Evolutionary conservation across 1,284 basidiomycete species (phyloP).

Genomic region (Apiotrichum sp.): DNA sequence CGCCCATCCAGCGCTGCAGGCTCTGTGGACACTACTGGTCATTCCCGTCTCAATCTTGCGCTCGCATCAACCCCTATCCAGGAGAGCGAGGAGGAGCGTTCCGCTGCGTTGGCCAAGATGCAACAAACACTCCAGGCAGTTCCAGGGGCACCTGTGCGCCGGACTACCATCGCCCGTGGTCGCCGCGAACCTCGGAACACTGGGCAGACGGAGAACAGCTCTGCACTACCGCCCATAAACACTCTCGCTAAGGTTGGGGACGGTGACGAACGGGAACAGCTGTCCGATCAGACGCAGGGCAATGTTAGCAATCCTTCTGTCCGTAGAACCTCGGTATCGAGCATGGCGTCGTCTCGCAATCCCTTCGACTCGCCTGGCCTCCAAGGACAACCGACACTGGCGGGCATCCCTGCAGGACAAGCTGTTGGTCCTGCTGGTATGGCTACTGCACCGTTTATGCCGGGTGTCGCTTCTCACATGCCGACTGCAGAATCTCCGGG

Average conservation of each 20-base stretch:
- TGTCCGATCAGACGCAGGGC: neutral
- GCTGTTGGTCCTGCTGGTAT: neutral
- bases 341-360: constrained; percentile 30
- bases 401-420: neutral
- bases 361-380: constrained; percentile 40
- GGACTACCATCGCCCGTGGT: constrained; percentile 47
- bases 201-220: constrained; percentile 26
- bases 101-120: constrained; percentile 50
- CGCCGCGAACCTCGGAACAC: constrained; percentile 50
- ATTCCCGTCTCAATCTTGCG: constrained; percentile 35
- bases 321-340: constrained; percentile 28
- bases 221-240: constrained; percentile 7
- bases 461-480: too few relatives aligned
- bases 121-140: constrained; percentile 47
- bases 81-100: constrained; percentile 48
- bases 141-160: constrained; percentile 30
- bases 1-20: neutral
- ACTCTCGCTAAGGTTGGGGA: constrained; percentile 5
- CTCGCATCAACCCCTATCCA: constrained; percentile 47
- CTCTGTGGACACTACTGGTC: neutral
- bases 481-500: too few relatives aligned
- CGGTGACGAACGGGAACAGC: constrained; percentile 6
- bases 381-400: neutral
- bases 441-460: too few relatives aligned
- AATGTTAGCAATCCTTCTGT: neutral